Evolutionary conservation across 225 moss, liverwort and hornwort species (phyloP).

Genomic region (Sphagnum contortum): DNA sequence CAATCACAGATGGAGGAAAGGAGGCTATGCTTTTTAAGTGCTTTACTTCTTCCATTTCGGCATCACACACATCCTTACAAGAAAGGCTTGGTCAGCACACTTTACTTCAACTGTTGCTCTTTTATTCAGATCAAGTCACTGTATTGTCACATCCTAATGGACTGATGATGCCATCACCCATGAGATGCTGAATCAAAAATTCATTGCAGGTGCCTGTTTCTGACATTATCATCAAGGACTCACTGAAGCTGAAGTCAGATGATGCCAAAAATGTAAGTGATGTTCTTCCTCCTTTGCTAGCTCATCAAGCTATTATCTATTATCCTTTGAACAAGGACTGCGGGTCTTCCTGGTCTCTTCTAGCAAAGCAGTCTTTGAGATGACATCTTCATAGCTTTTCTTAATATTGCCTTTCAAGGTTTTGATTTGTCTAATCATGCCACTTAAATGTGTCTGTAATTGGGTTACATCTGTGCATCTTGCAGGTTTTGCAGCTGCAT

Average conservation of each 20-base stretch:
- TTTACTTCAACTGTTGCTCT: background rate
- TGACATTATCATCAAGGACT: conserved; percentile 60
- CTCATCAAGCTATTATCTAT: no score
- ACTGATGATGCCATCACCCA: no score
- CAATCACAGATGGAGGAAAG: conserved; percentile 21
- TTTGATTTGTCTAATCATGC: no score
- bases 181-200: no score
- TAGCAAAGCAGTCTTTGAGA: no score
- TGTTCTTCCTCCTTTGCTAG: background rate
- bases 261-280: conserved; percentile 64
- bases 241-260: conserved; percentile 71
- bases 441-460: no score
- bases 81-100: conserved; percentile 22
- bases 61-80: conserved; percentile 16
- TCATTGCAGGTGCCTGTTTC: conserved; percentile 47
- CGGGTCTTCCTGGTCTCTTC: no score
- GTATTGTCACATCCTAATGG: no score
- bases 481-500: conserved; percentile 40
- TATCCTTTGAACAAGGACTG: no score
- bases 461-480: background rate
- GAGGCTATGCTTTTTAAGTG: conserved; percentile 24
- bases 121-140: no score
- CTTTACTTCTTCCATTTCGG: conserved; percentile 36
- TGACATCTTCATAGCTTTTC: no score
- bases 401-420: no score